These are phyloP conservation scores for Botrytis fragariae DNA, from an alignment of 2,329 filamentous ascomycete genomes.

Conservation along the genomic window DNA sequence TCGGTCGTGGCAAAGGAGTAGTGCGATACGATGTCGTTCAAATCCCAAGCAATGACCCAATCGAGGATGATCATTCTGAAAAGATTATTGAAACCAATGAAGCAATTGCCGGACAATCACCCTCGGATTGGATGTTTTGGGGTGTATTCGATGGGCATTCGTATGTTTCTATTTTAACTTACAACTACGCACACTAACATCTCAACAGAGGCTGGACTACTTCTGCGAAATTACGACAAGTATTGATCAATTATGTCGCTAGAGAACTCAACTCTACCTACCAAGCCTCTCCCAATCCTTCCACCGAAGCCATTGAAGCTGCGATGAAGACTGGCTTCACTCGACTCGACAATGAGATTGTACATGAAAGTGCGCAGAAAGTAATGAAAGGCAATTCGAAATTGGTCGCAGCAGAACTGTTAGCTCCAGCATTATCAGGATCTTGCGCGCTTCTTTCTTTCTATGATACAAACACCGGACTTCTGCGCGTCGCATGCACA, in stretches of 20 bases:
- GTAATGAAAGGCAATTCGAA: constrained; percentile 87
- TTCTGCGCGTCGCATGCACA: constrained; percentile 90
- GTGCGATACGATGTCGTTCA: constrained; percentile 94
- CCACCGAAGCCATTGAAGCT: constrained; percentile 76
- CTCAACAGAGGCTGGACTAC: constrained; percentile 85
- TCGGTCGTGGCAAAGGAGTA: constrained; percentile 86
- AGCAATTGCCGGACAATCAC: constrained; percentile 52
- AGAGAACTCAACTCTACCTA: constrained; percentile 91
- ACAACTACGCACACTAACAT: neutral
- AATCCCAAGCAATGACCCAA: constrained; percentile 92
- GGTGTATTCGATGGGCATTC: constrained; percentile 97
- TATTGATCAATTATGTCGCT: constrained; percentile 87
- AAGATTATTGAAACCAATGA: constrained; percentile 84
- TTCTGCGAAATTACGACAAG: constrained; percentile 90
- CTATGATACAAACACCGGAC: constrained; percentile 84
- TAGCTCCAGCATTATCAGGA: constrained; percentile 92
- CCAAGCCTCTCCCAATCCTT: constrained; percentile 68
- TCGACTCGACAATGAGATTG: constrained; percentile 88
- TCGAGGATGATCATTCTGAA: constrained; percentile 97
- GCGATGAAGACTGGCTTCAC: constrained; percentile 93
- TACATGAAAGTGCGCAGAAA: constrained; percentile 87
- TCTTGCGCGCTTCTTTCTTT: constrained; percentile 96
- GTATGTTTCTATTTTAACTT: constrained; percentile 47
- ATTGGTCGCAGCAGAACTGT: constrained; percentile 82
- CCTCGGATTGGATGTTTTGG: constrained; percentile 99